Percentiles rank a stretch among this genome's conserved stretches.
These are phyloP conservation scores for Endoconidiophora polonica DNA, from an alignment of 2,329 filamentous ascomycete species.

Conservation along the genomic window DNA sequence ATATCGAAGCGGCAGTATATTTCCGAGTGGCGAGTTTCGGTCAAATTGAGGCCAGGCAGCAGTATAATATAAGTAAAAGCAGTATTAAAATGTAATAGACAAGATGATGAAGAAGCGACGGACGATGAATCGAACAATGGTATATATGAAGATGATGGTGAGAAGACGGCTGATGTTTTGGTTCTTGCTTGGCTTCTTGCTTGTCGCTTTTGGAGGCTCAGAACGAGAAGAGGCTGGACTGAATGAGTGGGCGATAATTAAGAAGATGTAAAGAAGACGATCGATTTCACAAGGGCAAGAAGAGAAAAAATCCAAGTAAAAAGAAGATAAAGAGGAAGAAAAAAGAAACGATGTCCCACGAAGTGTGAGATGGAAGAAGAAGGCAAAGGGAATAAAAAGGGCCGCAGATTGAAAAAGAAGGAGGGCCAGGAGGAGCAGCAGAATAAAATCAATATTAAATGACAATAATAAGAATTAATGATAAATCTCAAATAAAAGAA, in stretches of 20 bases:
- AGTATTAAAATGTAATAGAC: not conserved
- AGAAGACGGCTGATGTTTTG: constrained; percentile 1
- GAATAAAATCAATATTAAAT: no score
- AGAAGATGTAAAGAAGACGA: constrained; percentile 1
- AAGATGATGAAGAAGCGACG: not conserved
- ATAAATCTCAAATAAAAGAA: no score
- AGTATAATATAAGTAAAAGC: not conserved
- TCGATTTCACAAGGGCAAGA: not conserved
- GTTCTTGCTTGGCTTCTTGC: not conserved
- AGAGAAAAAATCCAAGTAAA: not conserved
- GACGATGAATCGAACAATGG: no score
- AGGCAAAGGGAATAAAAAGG: constrained; percentile 1
- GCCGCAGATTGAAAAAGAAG: not conserved
- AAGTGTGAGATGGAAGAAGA: constrained; percentile 1
- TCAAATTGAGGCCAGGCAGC: not conserved
- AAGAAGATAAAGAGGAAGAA: constrained; percentile 1
- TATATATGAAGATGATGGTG: not conserved
- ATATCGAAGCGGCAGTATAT: not conserved
- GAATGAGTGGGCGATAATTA: not conserved
- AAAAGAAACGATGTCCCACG: constrained; percentile 3
- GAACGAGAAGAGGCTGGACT: not conserved
- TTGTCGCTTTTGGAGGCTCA: not conserved
- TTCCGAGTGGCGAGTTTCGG: not conserved
- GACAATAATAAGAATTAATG: no score
- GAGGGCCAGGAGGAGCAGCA: no score